phyloP scores from a whole-genome alignment of 257 asterid species.

The Scutellaria baicalensis region DNA sequence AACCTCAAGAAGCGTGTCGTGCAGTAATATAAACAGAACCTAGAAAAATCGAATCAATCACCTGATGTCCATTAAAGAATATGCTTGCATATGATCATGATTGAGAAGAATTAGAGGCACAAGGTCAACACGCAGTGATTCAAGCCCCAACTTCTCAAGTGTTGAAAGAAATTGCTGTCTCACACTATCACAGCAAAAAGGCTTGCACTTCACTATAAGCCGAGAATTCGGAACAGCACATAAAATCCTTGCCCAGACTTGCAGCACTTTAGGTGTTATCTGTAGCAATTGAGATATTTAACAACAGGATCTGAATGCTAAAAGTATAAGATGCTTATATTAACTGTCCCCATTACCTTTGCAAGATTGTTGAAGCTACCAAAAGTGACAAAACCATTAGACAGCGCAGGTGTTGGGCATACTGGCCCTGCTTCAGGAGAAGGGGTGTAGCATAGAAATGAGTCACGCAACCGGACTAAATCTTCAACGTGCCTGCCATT shows the following conservation, averaged over 20 bases:
- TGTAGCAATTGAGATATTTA: conserved; percentile 22
- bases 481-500: conserved; percentile 91
- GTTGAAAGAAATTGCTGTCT: conserved; percentile 73
- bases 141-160: conserved; percentile 95
- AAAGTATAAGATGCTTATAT: not conserved
- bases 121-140: conserved; percentile 90
- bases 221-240: conserved; percentile 94
- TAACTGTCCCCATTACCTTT: conserved; percentile 48
- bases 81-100: conserved; percentile 99
- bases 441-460: conserved; percentile 95
- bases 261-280: conserved; percentile 96
- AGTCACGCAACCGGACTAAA: conserved; percentile 73
- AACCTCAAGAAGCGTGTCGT: conserved; percentile 6
- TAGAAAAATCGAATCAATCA: conserved; percentile 15
- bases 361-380: conserved; percentile 99
- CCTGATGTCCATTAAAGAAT: conserved; percentile 99
- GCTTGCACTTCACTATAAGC: conserved; percentile 94
- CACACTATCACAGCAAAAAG: conserved; percentile 89
- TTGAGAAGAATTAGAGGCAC: conserved; percentile 94
- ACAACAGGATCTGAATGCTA: not conserved
- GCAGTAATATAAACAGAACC: not conserved
- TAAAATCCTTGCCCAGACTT: conserved; percentile 95
- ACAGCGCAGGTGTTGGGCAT: conserved; percentile 74
- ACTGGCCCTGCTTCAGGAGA: conserved; percentile 98
- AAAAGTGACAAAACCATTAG: conserved; percentile 91